Percentiles rank a stretch among this genome's conserved stretches.
These are phyloP conservation scores for Ganoderma meredithae DNA, from an alignment of 1,284 basidiomycete genomes.

Conservation along the genomic window DNA sequence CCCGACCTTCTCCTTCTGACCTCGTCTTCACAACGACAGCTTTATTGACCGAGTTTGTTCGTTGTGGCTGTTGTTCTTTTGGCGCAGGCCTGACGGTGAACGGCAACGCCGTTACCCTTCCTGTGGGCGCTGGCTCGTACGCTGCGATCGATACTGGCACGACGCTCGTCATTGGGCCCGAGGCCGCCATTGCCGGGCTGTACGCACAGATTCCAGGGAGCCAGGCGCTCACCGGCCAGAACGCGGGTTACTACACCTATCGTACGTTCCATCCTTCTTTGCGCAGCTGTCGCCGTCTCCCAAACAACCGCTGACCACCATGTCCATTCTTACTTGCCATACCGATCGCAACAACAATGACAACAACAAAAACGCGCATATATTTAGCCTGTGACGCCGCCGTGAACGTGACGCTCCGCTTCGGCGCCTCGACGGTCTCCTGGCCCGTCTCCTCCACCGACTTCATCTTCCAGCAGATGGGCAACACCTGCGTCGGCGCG, in stretches of 20 bases:
- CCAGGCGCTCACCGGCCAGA: conserved; percentile 62
- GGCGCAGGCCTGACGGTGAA: conserved; percentile 61
- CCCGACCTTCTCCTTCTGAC: too few relatives aligned
- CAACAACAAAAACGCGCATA: neutral
- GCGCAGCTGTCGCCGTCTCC: neutral
- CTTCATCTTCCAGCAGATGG: conserved; percentile 71
- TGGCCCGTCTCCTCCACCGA: conserved; percentile 82
- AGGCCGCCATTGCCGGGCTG: conserved; percentile 63
- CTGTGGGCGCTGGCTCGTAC: conserved; percentile 54
- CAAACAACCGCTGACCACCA: neutral
- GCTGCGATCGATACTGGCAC: conserved; percentile 90
- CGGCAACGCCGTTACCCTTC: conserved; percentile 56
- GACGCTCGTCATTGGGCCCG: conserved; percentile 88
- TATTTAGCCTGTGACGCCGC: conserved; percentile 68
- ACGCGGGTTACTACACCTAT: conserved; percentile 79
- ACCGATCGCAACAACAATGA: too few relatives aligned
- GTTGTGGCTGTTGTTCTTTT: neutral
- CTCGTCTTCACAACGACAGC: neutral
- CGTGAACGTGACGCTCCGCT: conserved; percentile 76
- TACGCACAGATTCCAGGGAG: conserved; percentile 82
- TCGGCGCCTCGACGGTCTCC: conserved; percentile 64
- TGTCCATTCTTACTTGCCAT: too few relatives aligned
- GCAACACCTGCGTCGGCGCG: conserved; percentile 79
- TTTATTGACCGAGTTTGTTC: neutral
- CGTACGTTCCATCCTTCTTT: conserved; percentile 52